phyloP scores from a whole-genome alignment of 169 alveolate genomes.

The Plasmodium fragile region DNA sequence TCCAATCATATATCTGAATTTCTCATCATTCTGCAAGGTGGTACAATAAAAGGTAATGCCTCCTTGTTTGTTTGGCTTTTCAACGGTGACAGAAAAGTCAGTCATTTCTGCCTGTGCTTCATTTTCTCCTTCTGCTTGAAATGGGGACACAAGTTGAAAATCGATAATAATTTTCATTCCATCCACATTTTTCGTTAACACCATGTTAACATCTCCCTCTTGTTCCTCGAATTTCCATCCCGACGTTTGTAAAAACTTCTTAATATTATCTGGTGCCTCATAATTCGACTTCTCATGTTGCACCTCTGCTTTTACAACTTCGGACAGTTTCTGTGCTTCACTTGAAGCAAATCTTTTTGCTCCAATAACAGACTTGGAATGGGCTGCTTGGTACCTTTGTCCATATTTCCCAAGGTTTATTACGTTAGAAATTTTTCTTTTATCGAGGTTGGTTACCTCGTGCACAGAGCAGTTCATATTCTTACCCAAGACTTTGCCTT shows the following conservation, averaged over 20 bases:
- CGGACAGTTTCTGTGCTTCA: conserved; percentile 85
- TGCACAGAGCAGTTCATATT: conserved; percentile 24
- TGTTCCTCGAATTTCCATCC: conserved; percentile 89
- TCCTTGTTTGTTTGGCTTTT: conserved; percentile 84
- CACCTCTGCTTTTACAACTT: conserved; percentile 86
- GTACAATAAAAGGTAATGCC: conserved; percentile 91
- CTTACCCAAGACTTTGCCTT: conserved; percentile 28
- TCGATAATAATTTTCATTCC: conserved; percentile 88
- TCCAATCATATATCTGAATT: conserved; percentile 89
- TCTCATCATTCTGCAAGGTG: conserved; percentile 89
- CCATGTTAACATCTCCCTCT: conserved; percentile 89
- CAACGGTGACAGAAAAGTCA: conserved; percentile 91
- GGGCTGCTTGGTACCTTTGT: conserved; percentile 15
- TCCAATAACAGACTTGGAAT: not conserved
- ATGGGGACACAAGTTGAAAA: conserved; percentile 88
- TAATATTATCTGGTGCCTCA: conserved; percentile 85
- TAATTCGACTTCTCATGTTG: conserved; percentile 88
- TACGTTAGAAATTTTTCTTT: conserved; percentile 35
- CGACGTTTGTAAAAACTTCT: conserved; percentile 81
- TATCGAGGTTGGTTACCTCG: conserved; percentile 24
- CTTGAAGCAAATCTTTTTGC: conserved; percentile 78
- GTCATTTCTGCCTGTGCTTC: conserved; percentile 91
- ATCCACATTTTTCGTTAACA: conserved; percentile 85
- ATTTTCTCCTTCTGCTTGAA: conserved; percentile 90
- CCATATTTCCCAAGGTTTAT: conserved; percentile 27